A percentile compares a stretch with the other conserved stretches of the same genome.
These are phyloP conservation scores for Mayamaea pseudoterrestris DNA, from an alignment of 108 stramenopile species.

Conservation along the genomic window DNA sequence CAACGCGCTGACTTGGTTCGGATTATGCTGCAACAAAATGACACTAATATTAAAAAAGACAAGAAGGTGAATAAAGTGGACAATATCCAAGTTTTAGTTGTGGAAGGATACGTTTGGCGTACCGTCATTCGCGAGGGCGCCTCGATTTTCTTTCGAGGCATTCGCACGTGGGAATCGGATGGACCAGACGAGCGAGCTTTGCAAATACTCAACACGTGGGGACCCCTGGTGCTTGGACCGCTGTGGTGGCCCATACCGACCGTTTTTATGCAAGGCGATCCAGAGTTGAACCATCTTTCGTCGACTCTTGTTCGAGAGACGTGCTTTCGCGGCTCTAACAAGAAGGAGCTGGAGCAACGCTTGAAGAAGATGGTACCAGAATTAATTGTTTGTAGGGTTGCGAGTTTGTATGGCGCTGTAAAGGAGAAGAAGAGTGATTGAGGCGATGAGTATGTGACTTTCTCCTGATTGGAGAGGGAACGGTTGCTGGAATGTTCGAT, in stretches of 20 bases:
- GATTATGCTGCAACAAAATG: not conserved
- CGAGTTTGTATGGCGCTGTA: not conserved
- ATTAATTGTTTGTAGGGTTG: not conserved
- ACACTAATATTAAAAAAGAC: not conserved
- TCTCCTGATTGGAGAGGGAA: too few relatives aligned
- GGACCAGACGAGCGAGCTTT: conserved; percentile 58
- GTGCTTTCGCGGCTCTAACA: not conserved
- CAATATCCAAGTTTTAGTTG: not conserved
- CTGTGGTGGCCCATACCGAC: conserved; percentile 54
- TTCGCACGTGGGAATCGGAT: conserved; percentile 78
- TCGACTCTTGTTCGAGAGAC: conserved; percentile 56
- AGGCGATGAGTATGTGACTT: too few relatives aligned
- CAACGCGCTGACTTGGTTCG: conserved; percentile 43
- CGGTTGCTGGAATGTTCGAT: too few relatives aligned
- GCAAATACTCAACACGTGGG: conserved; percentile 52
- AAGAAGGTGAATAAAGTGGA: not conserved
- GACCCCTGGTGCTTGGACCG: conserved; percentile 51
- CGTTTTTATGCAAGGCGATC: conserved; percentile 64
- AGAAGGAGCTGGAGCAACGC: not conserved
- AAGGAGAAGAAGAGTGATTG: too few relatives aligned
- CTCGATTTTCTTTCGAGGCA: conserved; percentile 57
- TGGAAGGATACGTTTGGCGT: conserved; percentile 74
- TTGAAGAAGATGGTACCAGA: conserved; percentile 6
- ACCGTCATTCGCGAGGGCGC: conserved; percentile 48
- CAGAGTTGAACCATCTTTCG: conserved; percentile 62